These are phyloP conservation scores for Aotearoamyces nothofagi DNA, from an alignment of 2,329 filamentous ascomycete species.

Conservation along the genomic window DNA sequence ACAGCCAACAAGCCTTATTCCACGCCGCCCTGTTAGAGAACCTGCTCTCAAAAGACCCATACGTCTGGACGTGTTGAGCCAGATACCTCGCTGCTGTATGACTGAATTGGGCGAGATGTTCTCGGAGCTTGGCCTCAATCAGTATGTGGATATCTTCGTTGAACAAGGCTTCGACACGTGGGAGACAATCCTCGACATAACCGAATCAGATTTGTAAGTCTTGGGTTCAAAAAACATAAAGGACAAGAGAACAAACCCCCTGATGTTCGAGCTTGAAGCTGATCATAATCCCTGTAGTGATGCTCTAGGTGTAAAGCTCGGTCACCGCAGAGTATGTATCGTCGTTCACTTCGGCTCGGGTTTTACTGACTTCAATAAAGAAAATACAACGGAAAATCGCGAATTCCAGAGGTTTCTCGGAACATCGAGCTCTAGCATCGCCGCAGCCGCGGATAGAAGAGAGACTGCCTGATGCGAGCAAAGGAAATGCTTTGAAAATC, in stretches of 20 bases:
- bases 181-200: slow-evolving; percentile 73
- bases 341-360: background rate
- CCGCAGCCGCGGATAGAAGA: slow-evolving; percentile 38
- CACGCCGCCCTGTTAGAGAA: background rate
- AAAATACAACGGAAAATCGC: slow-evolving; percentile 76
- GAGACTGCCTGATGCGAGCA: slow-evolving; percentile 35
- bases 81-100: slow-evolving; percentile 20
- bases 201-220: slow-evolving; percentile 60
- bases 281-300: slow-evolving; percentile 33
- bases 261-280: slow-evolving; percentile 6
- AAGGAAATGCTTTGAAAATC: slow-evolving; percentile 26
- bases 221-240: background rate
- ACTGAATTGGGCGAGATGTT: slow-evolving; percentile 49
- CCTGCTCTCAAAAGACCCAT: background rate
- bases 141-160: slow-evolving; percentile 59
- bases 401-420: slow-evolving; percentile 46
- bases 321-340: slow-evolving; percentile 56
- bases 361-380: slow-evolving; percentile 24
- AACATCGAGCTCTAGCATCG: slow-evolving; percentile 19
- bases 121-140: slow-evolving; percentile 60
- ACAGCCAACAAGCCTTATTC: slow-evolving; percentile 1
- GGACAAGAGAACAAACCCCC: no score
- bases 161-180: slow-evolving; percentile 75
- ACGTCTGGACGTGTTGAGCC: slow-evolving; percentile 17
- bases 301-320: slow-evolving; percentile 61